Percentiles rank a stretch among this genome's conserved stretches.
Evolutionary conservation across 1,284 basidiomycete genomes (phyloP).

Genomic region (Microbotryum silenes-acaulis): DNA sequence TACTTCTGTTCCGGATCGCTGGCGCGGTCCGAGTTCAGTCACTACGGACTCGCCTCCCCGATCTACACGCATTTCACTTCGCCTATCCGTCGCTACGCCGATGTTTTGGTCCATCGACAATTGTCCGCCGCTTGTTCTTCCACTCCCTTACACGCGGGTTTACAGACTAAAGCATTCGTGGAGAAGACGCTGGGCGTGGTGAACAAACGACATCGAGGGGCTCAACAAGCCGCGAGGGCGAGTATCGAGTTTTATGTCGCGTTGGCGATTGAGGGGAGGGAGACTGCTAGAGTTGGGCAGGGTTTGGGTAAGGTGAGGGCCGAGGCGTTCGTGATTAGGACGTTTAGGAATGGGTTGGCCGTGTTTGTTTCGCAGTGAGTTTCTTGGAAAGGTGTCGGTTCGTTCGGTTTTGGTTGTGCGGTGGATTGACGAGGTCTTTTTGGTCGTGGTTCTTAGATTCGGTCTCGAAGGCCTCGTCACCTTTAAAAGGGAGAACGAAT

Average conservation of each 20-base stretch:
- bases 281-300: constrained; percentile 48
- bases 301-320: constrained; percentile 53
- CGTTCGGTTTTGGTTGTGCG: constrained; percentile 2
- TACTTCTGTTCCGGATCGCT: constrained; percentile 97
- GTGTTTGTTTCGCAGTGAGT: constrained; percentile 90
- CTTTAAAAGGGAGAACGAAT: constrained; percentile 79
- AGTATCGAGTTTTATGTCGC: constrained; percentile 98
- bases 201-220: constrained; percentile 87
- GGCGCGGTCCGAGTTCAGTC: constrained; percentile 82
- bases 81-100: constrained; percentile 86
- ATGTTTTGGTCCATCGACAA: constrained; percentile 91
- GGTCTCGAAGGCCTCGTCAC: constrained; percentile 90
- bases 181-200: constrained; percentile 80
- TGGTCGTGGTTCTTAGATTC: constrained; percentile 50
- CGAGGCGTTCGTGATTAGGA: constrained; percentile 90
- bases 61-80: constrained; percentile 99
- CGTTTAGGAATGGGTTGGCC: constrained; percentile 88
- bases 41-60: constrained; percentile 90
- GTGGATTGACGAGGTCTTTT: constrained; percentile 8
- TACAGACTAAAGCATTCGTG: constrained; percentile 83
- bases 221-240: constrained; percentile 92
- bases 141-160: constrained; percentile 68
- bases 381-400: background rate
- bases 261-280: constrained; percentile 58
- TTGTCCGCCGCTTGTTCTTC: constrained; percentile 83